These are phyloP conservation scores for Sporothrix euskadiensis DNA, from an alignment of 2,329 filamentous ascomycete species.

Conservation along the genomic window DNA sequence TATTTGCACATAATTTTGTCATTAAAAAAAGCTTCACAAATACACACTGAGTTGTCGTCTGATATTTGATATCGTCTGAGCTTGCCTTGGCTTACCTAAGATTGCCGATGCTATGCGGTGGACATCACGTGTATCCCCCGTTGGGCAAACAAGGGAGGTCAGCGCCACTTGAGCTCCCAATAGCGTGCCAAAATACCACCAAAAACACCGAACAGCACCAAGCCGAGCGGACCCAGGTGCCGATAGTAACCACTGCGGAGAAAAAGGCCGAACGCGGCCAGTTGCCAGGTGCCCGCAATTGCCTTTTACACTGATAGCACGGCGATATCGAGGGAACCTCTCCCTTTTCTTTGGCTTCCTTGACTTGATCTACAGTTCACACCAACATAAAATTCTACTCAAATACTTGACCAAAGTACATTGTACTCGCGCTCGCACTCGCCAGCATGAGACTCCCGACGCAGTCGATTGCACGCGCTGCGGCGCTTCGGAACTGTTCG, in stretches of 20 bases:
- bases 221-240: background rate
- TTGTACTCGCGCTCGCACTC: background rate
- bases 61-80: background rate
- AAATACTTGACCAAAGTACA: background rate
- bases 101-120: slow-evolving; percentile 25
- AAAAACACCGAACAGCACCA: background rate
- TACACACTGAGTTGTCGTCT: background rate
- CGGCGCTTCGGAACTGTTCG: slow-evolving; percentile 9
- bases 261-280: background rate
- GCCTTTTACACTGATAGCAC: background rate
- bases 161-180: background rate
- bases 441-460: background rate
- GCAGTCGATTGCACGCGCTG: slow-evolving; percentile 11
- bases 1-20: background rate
- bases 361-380: background rate
- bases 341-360: background rate
- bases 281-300: background rate
- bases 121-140: slow-evolving; percentile 25
- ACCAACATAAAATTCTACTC: background rate
- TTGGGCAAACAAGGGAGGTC: slow-evolving; percentile 19
- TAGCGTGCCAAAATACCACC: background rate
- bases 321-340: background rate
- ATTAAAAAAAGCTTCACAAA: background rate
- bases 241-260: slow-evolving; percentile 9
- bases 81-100: background rate